Base-by-base conservation (phyloP, 108 stramenopile species). In the Aurantiochytrium sp. region DNA sequence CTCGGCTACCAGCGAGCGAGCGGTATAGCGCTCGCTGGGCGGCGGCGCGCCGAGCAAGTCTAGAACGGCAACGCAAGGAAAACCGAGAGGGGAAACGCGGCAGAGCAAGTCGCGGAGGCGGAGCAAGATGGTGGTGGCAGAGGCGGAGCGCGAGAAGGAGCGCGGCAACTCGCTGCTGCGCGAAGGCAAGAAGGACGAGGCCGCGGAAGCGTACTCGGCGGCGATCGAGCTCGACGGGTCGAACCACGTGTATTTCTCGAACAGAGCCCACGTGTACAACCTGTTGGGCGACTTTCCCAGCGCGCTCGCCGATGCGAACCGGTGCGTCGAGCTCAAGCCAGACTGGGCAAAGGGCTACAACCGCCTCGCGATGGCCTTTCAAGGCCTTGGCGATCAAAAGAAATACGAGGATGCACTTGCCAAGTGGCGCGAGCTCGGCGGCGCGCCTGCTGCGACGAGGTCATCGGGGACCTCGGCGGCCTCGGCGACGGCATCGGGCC, bases 161-260 rank as follows among this genome's bases (percentile, higher is more conserved):
- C 60, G 25, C 6, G 98, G 98, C 60, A 98, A 98, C 92, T 92
- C 93, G 88, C 95, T 95, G 14, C 96, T 97, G 72, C 92, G 95
- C 19, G 91, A 90, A 12, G 95, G 96, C 64, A 93, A 97, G 5
- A 97, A 93, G 92, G 94, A 95, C 25, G 91, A 94, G 57, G 98
- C 98, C 35, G 95, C 97, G 73, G 92, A 93, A 58, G 93, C 94
- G 57, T 98, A 98, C 93, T 94, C 95, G 23, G 94, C 95, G 58
- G 97, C 98, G 5, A 98, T 98, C 72, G 91, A 95, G 42, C 72
- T 96, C 49, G 96, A 98, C 87, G 91, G 94, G 58, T 95, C 92
- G 59, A 96, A 97, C 88, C 97, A 97, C 89, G 93, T 97, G 5
- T 97, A 95, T 90, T 98, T 93, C 90, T 97, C 96, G 53, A 98